These are phyloP conservation scores for Tylopilus intermedius DNA, from an alignment of 768 basidiomycete species.

Conservation along the genomic window DNA sequence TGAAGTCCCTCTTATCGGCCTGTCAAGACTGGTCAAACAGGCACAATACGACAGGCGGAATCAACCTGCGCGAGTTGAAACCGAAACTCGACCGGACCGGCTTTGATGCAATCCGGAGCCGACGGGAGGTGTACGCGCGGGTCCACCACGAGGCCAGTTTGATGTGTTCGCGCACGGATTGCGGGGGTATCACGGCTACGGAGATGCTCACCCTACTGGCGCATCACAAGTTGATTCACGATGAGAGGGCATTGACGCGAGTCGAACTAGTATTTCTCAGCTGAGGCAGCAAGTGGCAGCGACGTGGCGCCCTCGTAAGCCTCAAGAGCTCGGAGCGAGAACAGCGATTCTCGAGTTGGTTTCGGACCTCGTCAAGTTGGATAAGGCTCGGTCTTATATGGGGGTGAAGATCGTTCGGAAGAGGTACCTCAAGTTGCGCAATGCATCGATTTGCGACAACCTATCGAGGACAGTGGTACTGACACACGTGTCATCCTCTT, in stretches of 20 bases:
- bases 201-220: constrained; percentile 83
- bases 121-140: constrained; percentile 67
- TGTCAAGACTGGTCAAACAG: constrained; percentile 38
- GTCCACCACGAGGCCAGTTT: constrained; percentile 85
- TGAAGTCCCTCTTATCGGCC: constrained; percentile 52
- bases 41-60: constrained; percentile 38
- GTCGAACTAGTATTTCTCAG: not conserved
- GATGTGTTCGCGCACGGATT: constrained; percentile 48
- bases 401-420: constrained; percentile 67
- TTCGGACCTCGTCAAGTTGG: constrained; percentile 77
- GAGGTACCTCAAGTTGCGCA: constrained; percentile 42
- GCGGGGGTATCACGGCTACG: constrained; percentile 84
- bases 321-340: constrained; percentile 74
- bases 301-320: constrained; percentile 35
- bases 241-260: constrained; percentile 83
- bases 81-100: constrained; percentile 61
- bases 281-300: not conserved
- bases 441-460: too few species aligned
- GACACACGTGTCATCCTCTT: constrained; percentile 32
- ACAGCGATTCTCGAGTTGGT: constrained; percentile 76
- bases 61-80: constrained; percentile 64
- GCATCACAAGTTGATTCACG: constrained; percentile 80
- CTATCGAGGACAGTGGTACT: too few species aligned
- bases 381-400: constrained; percentile 74
- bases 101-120: constrained; percentile 52